Evolutionary conservation across 106 monocot genomes (phyloP), one percentile per base, ranked within the genome.

Genomic region (Allium fistulosum): DNA sequence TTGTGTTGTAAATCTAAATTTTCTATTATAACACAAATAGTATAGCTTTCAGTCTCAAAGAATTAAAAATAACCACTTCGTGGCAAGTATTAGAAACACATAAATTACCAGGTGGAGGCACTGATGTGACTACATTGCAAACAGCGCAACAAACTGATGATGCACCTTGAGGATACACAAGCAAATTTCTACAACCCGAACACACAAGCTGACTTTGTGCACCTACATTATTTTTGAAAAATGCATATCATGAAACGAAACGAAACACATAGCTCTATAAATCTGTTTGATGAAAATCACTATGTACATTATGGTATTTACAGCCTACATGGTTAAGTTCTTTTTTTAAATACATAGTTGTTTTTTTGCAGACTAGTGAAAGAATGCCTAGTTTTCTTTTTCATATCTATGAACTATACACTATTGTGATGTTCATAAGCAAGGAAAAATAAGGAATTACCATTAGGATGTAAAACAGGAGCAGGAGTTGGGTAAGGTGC

Each of bases 171-270:
- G 93, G 93, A 83, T 88, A 93, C 15, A 88, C 74, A 62, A 93
- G 88, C 37, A 93, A 88, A 69, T 83, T 93, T 72, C 85, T 62
- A 53, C 93, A 93, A 4, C 93, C 93, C n/a, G 88, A 85, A 56
- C 93, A 93, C 10, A 93, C 93, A 28, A 93, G 85, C 62, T 93
- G 93, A 66, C 83, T 88, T 71, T 93, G 93, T 11, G 70, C 81
- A 65, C 93, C 93, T 87, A 69, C 69, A 8, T 55, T 28, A 7
- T 61, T 45, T 16, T 14, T 49, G 51, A 71, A 57, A 13, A 58
- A 68, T 11, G 65, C 51, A 48, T 46, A 11, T 70, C 53, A 18
- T 15, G 7, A 12, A 68, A 67, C 6, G 9, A 4, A 26, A 22
- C 10, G 26, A 11, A 17, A 10, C 10, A 4, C 17, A 5, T 0